Base-by-base conservation (phyloP, 169 alveolate species). In the Cryptosporidium tyzzeri region DNA sequence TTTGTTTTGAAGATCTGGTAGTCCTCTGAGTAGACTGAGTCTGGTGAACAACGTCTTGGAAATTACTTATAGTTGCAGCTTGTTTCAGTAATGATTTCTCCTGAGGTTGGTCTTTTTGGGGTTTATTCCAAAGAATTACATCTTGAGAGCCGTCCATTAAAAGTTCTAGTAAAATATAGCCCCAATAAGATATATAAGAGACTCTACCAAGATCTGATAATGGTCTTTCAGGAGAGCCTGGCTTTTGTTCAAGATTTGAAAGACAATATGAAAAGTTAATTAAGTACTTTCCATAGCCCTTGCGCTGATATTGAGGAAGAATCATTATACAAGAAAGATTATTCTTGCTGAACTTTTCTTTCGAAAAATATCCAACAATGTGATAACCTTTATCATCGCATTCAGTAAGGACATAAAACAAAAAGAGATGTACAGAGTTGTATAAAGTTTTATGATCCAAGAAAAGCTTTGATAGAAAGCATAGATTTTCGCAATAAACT, bases 151-250 rank as follows among this genome's bases (percentile, higher is more conserved):
- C 71, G 6, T 74, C 86, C 70, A 74, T 74, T 39, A 74, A 41
- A 8, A 74, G 70, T 41, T 94, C 94, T 53, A 97, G 85, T 23
- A 97, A 91, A 85, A 92, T 93, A 84, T 95, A 94, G 6, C 98
- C 94, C 99, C 99, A 98, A 92, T 95, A 98, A 21, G 98, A 94
- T 86, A 97, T 95, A 92, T 98, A 98, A 9, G 99, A 95, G 29
- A 97, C 98, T 70, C 94, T 94, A 12, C 99, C 99, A 69, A 98
- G 93, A 93, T 98, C 99, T 0, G 98, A 95, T 7, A 98, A 87
- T 1, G 99, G 99, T 71, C 98, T 93, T 93, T 98, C 99, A 4
- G 99, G 99, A 2, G 99, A 96, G 10, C 99, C 99, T 10, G 96
- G 93, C 55, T 95, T 95, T 62, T 95, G 95, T 92, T 98, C 99